Evolutionary conservation across 495 filamentous ascomycete species (phyloP).

Genomic region (Aspergillus panamensis): DNA sequence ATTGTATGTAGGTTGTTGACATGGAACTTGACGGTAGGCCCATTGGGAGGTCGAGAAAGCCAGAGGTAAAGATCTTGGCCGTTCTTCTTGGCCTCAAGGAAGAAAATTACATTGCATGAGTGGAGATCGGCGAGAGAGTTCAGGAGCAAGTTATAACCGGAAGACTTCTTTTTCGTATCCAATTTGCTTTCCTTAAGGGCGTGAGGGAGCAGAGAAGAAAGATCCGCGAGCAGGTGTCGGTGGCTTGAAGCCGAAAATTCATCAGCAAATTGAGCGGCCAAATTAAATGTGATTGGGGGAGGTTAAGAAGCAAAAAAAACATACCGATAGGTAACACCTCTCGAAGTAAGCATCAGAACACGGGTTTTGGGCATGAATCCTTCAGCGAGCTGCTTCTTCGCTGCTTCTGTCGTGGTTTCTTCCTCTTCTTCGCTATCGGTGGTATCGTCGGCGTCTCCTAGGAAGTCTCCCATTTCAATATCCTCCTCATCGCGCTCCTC

Average conservation of each 20-base stretch:
- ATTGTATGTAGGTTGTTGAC: conserved; percentile 77
- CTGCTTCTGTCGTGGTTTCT: conserved; percentile 30
- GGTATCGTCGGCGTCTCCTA: conserved; percentile 42
- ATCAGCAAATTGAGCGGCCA: background rate
- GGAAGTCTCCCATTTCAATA: conserved; percentile 40
- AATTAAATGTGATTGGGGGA: too few species aligned
- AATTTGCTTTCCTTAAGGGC: conserved; percentile 92
- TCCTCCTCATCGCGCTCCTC: conserved; percentile 39
- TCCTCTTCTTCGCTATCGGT: conserved; percentile 48
- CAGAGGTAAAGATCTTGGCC: conserved; percentile 92
- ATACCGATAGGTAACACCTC: conserved; percentile 86
- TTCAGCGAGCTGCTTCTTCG: conserved; percentile 41
- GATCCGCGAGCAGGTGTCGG: conserved; percentile 87
- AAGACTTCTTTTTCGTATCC: conserved; percentile 83
- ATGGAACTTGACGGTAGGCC: conserved; percentile 78
- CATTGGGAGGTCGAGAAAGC: conserved; percentile 92
- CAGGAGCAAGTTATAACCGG: conserved; percentile 71
- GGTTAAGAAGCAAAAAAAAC: conserved; percentile 15
- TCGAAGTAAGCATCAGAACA: conserved; percentile 82
- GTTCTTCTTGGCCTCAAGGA: conserved; percentile 88
- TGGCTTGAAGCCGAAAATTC: conserved; percentile 52
- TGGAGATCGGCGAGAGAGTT: conserved; percentile 97
- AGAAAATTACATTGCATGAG: conserved; percentile 97
- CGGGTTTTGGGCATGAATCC: conserved; percentile 57
- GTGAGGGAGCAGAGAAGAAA: conserved; percentile 86